Conservation (phyloP, 179 eudicot species). For the Dionaea muscipula region DNA sequence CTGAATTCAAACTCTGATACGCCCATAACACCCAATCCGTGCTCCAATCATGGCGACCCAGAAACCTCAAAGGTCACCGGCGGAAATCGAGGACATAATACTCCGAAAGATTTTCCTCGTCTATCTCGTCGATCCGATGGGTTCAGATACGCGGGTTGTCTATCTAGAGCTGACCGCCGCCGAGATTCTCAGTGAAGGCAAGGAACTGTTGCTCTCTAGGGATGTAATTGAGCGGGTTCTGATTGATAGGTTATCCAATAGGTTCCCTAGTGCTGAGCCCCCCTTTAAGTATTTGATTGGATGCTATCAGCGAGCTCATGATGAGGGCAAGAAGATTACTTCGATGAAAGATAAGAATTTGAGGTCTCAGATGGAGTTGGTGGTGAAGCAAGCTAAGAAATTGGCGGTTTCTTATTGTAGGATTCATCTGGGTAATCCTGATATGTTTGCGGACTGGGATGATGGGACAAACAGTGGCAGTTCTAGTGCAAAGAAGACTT, state of each 20-base stretch:
- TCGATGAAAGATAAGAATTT: conserved; percentile 63
- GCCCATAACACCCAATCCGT: too few species aligned
- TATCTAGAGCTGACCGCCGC: conserved; percentile 87
- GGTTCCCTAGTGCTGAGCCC: conserved; percentile 42
- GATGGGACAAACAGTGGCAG: conserved; percentile 5
- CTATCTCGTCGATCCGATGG: conserved; percentile 51
- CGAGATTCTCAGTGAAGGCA: conserved; percentile 77
- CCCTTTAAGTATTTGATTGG: conserved; percentile 60
- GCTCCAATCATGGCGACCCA: conserved; percentile 40
- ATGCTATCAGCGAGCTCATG: conserved; percentile 58
- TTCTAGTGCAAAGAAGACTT: conserved; percentile 18
- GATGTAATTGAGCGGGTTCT: conserved; percentile 76
- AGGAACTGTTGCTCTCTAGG: conserved; percentile 39
- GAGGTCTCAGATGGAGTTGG: conserved; percentile 57
- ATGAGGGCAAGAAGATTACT: conserved; percentile 63
- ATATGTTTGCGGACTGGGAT: conserved; percentile 45
- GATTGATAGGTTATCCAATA: conserved; percentile 71
- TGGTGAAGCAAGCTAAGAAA: conserved; percentile 53
- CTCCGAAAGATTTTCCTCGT: conserved; percentile 71
- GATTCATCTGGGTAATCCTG: conserved; percentile 80
- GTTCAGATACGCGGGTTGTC: conserved; percentile 39
- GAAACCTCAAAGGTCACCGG: conserved; percentile 53
- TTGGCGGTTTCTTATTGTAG: conserved; percentile 66
- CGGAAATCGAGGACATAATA: conserved; percentile 72
- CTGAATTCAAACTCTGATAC: too few species aligned